Evolutionary conservation across 1,284 basidiomycete species (phyloP).

Genomic region (Rugiboletus extremiorientalis): DNA sequence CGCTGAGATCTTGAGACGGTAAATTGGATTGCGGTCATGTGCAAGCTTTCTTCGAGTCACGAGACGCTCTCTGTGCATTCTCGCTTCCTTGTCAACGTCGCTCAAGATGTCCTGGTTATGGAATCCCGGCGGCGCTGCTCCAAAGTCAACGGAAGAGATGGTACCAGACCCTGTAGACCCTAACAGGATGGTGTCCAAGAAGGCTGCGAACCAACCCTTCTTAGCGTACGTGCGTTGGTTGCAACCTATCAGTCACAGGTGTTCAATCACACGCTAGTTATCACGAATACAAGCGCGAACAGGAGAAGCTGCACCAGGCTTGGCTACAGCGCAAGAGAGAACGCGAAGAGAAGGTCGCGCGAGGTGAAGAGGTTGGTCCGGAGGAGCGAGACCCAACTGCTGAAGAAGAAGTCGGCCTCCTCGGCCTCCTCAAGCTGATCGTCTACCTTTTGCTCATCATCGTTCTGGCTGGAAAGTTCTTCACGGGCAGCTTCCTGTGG

Average conservation of each 20-base stretch:
- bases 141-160: conserved; percentile 29
- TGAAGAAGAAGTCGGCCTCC: conserved; percentile 59
- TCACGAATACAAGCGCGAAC: conserved; percentile 63
- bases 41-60: conserved; percentile 6
- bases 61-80: background rate
- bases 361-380: conserved; percentile 70
- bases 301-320: conserved; percentile 58
- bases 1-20: too few relatives aligned
- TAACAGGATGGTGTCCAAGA: conserved; percentile 68
- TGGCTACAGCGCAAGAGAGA: conserved; percentile 71
- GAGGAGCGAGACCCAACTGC: conserved; percentile 71
- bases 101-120: conserved; percentile 34
- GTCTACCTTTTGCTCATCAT: conserved; percentile 53
- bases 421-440: conserved; percentile 68
- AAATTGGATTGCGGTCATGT: too few relatives aligned
- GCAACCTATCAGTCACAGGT: background rate
- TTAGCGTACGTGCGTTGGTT: conserved; percentile 57
- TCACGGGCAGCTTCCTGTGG: conserved; percentile 81
- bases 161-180: conserved; percentile 54
- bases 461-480: conserved; percentile 70
- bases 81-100: background rate
- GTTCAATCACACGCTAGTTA: conserved; percentile 46
- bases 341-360: conserved; percentile 68
- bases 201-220: conserved; percentile 79
- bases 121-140: conserved; percentile 27